Conservation (phyloP, 768 basidiomycete genomes). For the Trametes meyenii region DNA sequence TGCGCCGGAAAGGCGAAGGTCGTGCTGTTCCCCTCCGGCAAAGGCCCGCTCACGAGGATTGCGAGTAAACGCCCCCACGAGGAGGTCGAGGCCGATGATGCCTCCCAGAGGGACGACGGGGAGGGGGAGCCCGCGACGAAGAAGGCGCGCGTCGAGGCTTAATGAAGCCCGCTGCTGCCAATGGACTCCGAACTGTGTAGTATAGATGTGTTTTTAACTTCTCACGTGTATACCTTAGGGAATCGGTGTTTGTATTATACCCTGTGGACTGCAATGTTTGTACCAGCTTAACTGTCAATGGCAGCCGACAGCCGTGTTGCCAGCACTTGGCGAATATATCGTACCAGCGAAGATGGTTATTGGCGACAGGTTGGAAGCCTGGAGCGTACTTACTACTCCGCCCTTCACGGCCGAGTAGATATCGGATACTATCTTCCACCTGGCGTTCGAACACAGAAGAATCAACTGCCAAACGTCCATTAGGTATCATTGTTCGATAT, state of each 20-base stretch:
- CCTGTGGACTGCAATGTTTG: slow-evolving; percentile 13
- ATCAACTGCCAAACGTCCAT: background rate
- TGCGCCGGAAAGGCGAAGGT: background rate
- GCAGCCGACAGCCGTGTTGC: background rate
- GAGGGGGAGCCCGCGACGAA: slow-evolving; percentile 11
- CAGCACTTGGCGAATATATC: background rate
- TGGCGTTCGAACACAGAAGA: background rate
- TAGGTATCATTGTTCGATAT: slow-evolving; percentile 1
- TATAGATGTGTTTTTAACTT: slow-evolving; percentile 13
- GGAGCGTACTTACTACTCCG: too few species aligned
- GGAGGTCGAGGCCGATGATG: slow-evolving; percentile 3
- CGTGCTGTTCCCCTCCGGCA: slow-evolving; percentile 3
- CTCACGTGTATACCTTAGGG: background rate
- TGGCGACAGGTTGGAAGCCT: too few species aligned
- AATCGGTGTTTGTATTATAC: slow-evolving; percentile 7
- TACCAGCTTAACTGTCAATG: background rate
- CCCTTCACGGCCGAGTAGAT: too few species aligned
- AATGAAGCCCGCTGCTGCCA: background rate
- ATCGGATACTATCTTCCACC: background rate
- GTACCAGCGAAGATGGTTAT: background rate
- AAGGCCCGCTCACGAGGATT: background rate
- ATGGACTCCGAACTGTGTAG: background rate
- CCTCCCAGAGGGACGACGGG: background rate
- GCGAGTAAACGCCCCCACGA: slow-evolving; percentile 11
- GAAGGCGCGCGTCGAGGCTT: slow-evolving; percentile 6